Conservation (phyloP, 352 stramenopile genomes). For the Pythium aphanidermatum region DNA sequence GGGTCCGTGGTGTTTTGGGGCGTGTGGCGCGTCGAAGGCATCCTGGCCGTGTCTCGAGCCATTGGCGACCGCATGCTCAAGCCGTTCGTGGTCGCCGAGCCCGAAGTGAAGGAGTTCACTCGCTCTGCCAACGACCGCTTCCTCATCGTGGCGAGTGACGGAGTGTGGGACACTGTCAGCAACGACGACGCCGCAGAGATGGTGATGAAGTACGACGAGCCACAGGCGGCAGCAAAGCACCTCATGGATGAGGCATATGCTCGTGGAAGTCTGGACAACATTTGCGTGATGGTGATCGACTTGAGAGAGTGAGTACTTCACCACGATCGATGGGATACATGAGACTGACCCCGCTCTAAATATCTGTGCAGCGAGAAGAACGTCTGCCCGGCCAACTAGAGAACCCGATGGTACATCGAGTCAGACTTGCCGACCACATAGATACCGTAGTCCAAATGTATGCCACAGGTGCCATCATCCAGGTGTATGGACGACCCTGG, state of each 20-base stretch:
- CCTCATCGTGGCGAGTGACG: conserved; percentile 87
- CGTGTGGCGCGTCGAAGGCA: conserved; percentile 91
- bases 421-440: not conserved
- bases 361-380: conserved; percentile 38
- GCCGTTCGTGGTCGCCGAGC: conserved; percentile 88
- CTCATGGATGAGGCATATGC: conserved; percentile 86
- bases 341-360: conserved; percentile 1
- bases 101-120: conserved; percentile 74
- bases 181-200: conserved; percentile 84
- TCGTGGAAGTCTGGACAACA: conserved; percentile 87
- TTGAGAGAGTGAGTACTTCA: conserved; percentile 64
- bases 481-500: no score
- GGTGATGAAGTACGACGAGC: conserved; percentile 56
- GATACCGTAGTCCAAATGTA: not conserved
- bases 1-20: conserved; percentile 90
- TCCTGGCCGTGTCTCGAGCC: conserved; percentile 89
- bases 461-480: no score
- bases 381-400: conserved; percentile 24
- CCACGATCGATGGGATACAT: no score
- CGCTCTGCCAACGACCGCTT: conserved; percentile 68
- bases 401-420: no score
- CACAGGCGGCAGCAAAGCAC: conserved; percentile 60
- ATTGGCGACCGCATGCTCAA: conserved; percentile 92
- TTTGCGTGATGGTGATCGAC: conserved; percentile 89
- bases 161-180: conserved; percentile 89